Percentiles rank a stretch among this genome's conserved stretches.
Evolutionary conservation across 305 asterid genomes (phyloP).

Genomic region (Plantago rigida): DNA sequence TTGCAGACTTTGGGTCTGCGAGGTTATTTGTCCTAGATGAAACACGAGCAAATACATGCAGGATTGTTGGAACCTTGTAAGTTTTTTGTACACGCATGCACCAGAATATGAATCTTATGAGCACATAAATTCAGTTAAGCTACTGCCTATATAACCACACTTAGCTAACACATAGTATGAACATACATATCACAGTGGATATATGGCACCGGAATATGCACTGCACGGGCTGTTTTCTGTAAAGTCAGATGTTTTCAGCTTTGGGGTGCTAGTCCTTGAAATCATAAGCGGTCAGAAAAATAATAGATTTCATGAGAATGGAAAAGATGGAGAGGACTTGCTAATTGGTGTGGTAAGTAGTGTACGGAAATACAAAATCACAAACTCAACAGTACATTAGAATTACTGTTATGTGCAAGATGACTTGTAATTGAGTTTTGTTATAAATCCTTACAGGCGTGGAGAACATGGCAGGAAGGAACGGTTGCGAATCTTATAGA

Average conservation of each 20-base stretch:
- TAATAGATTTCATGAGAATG: not conserved
- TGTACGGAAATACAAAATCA: not conserved
- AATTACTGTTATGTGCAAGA: not conserved
- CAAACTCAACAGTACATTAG: not conserved
- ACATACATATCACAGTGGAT: slow-evolving; percentile 28
- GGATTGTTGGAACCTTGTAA: slow-evolving; percentile 41
- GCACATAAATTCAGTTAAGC: not conserved
- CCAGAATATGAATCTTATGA: too few relatives aligned
- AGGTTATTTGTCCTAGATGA: slow-evolving; percentile 31
- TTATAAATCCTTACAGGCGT: slow-evolving; percentile 23
- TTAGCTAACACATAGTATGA: not conserved
- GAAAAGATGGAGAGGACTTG: slow-evolving; percentile 26
- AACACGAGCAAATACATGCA: slow-evolving; percentile 31
- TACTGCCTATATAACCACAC: too few relatives aligned
- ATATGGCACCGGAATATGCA: slow-evolving; percentile 44
- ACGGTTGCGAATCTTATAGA: slow-evolving; percentile 26
- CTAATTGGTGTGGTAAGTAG: slow-evolving; percentile 31
- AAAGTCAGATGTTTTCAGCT: slow-evolving; percentile 38
- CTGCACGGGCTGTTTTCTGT: slow-evolving; percentile 31
- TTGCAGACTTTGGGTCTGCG: slow-evolving; percentile 45
- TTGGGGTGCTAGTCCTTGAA: slow-evolving; percentile 35
- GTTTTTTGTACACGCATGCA: not conserved
- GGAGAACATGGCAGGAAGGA: slow-evolving; percentile 37
- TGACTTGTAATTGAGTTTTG: not conserved
- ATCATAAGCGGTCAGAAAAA: slow-evolving; percentile 32